Base-by-base conservation (phyloP, 163 green algal genomes). In the Volvox carteri region DNA sequence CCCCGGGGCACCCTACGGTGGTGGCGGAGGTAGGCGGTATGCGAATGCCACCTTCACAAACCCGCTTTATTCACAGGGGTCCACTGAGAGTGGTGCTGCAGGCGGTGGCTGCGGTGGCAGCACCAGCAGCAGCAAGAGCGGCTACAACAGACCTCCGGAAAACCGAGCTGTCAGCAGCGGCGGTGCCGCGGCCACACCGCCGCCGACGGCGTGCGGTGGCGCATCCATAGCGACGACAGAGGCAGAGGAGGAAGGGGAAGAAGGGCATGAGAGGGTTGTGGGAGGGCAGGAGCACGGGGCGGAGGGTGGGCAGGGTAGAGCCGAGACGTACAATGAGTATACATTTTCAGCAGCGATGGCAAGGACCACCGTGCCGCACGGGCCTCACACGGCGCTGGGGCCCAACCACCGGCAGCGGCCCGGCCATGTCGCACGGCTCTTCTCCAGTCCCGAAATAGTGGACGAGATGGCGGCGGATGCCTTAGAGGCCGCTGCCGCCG, bases 61-160 rank as follows among this genome's bases (percentile, higher is more conserved):
- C 12, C 78, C 78, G 11, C 41, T 86, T 11, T 86, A 77, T 35
- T 42, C 42, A 30, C 56, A 11, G 12, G 75, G 70, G 21, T 78
- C 70, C 67, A 76, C 18, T 21, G 30, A n/a, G 4, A 28, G 62
- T 12, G 33, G 67, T 9, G 67, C n/a, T n/a, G n/a, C n/a, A n/a
- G 33, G 30, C n/a, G 62, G 30, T n/a, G 62, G 62, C 62, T 28
- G 30, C 30, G 19, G 62, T 6, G 28, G 62, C n/a, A 74, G n/a
- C 33, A 42, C 30, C 65, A 42, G 65, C 33, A 75, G 65, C 54
- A 12, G 54, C 7, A n/a, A n/a, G n/a, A n/a, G n/a, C n/a, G n/a
- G n/a, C n/a, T n/a, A n/a, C n/a, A n/a, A n/a, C n/a, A n/a, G n/a
- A n/a, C n/a, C n/a, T n/a, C n/a, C n/a, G n/a, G n/a, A n/a, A n/a